Base-by-base conservation (phyloP, 345 rosid species). In the Aegle marmelos region DNA sequence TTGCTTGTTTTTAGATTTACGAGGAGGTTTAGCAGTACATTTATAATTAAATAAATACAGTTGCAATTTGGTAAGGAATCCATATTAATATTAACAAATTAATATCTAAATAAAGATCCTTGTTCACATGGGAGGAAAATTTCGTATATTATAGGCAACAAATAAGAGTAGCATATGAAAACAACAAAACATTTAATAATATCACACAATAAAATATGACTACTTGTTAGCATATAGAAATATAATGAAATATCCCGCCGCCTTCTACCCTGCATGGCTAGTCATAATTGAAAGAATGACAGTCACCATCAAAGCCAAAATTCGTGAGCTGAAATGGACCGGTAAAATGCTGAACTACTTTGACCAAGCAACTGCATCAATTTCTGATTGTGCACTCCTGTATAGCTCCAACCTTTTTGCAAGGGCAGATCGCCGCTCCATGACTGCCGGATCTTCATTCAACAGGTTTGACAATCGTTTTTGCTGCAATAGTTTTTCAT, bases 371-470 rank as follows among this genome's bases (percentile, higher is more conserved):
- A 88, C 99, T 2, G 92, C 82, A 17, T 97, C 99, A 1, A 97
- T 92, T 58, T 94, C 99, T 2, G 93, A 86, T 80, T 97, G 98
- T 19, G 99, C 99, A 28, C 90, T 89, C 81, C 94, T 86, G 90
- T 97, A 97, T 72, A 97, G 81, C 86, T 97, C 99, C 64, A 97
- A 83, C 78, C 98, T 85, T 91, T 94, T 94, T 0, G 97, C 90
- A 28, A 97, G 95, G 58, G 86, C 91, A 54, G 90, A 74, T 0
- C 99, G 88, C 66, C 98, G 95, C 86, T 97, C 98, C 99, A 97
- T 94, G 73, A 97, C 82, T 4, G 98, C 99, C 2, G 99, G 98
- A 80, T 97, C 99, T 83, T 97, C 99, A 5, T 97, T 97, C 87
- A 97, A 83, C 10, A 97, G 73, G 0, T 97, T 84, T 0, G 99